Evolutionary conservation across 768 basidiomycete species (phyloP), one percentile per base, ranked within the genome.

Genomic region (Paxillus involutus): DNA sequence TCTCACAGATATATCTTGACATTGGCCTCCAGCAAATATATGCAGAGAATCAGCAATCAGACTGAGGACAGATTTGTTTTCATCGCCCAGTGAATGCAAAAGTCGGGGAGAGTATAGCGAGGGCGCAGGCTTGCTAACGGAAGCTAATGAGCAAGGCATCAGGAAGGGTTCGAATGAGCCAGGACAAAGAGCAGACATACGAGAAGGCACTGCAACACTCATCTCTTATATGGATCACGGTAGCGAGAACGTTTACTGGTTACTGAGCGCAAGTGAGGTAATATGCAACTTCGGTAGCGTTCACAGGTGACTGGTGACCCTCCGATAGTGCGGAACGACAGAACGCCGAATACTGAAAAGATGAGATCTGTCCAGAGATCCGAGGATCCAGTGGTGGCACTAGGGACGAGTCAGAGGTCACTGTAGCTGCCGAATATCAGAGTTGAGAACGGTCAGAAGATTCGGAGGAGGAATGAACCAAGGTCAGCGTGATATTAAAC

Each of bases 1-100:
- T 64, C 82, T 60, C 59, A 92, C 93, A 47, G 82, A 81, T 7
- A 95, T 92, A 62, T 89, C 83, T 53, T 82, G 74, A 45, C 80
- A 82, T 65, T 94, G 92, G 59, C 84, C 89, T 1, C 93, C 93
- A 51, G 86, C 88, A 65, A 89, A 96, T 43, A 96, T 89, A 63
- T 89, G 80, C 12, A 75, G 66, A 6, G 80, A 78, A 64, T 87
- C 86, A 2, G 91, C 86, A 26, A 86, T 88, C 13, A 93, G 73
- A 64, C 88, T 85, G 30, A 93, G 75, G 3, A 92, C 82, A 6
- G 90, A 91, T 66, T 79, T 84, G 46, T 79, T 75, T 40, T 79
- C 74, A 67, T 89, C 84, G 58, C 84, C 78, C n/a, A 92, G 76
- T 3, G 87, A 84, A 67, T 92, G 90, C 6, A 83, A 64, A 1